Base-by-base conservation (phyloP, 2,329 filamentous ascomycete genomes). In the Pyrenophora graminea region DNA sequence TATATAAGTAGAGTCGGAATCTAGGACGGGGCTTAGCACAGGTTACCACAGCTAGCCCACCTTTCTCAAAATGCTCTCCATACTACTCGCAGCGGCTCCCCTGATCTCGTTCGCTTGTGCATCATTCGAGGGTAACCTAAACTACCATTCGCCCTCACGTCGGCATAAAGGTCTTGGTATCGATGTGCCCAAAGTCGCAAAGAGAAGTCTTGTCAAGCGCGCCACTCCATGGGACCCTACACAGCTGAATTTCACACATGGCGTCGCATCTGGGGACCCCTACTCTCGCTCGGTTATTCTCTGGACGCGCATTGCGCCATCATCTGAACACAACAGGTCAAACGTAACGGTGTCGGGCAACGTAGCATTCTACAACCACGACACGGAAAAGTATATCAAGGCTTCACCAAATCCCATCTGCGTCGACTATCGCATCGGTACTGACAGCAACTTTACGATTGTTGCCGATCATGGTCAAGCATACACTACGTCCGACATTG, bases 401-500 rank as follows among this genome's bases (percentile, higher is more conserved):
- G 76, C 79, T 4, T 84, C 81, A 6, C 82, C 79, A 46, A 77
- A 83, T 4, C 86, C 87, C 0, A 78, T 90, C 30, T 91, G 88
- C 59, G 79, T 90, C 0, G 78, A 85, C 36, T 91, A 84, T 78
- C 81, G 80, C 51, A 80, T 90, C 18, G 77, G 79, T 7, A 73
- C 73, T 15, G 79, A 81, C 57, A 62, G 77, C 41, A 71, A 74
- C 21, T 76, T 82, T 25, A 71, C 72, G 6, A 63, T 75, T 2
- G 74, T 82, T 12, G 82, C 83, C 2, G 77, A 80, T 42, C 76
- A 75, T 2, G 88, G 87, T 3, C 81, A 74, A 23, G 85, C 81
- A 1, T 90, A 85, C 64, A 91, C 88, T 0, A 88, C 81, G 23
- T 87, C 83, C 1, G 88, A 91, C 64, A 83, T 91, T 41, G 88